phyloP scores from a whole-genome alignment of 2,329 filamentous ascomycete genomes.

The Colletotrichum scovillei region DNA sequence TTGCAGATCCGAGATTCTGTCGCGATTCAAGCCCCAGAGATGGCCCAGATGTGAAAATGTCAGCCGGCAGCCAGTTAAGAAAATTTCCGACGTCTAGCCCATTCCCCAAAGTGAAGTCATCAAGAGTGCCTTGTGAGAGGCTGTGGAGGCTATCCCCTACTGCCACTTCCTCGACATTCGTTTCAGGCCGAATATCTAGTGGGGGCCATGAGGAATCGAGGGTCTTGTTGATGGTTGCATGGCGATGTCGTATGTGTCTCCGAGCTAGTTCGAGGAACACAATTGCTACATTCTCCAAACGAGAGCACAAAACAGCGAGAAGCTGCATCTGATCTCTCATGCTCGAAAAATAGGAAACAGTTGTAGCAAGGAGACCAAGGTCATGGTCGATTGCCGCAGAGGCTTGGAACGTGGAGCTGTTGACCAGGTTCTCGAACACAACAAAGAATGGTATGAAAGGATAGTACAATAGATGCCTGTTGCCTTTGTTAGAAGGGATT shows the following conservation, averaged over 20 bases:
- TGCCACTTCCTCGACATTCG: background rate
- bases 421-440: constrained; percentile 3
- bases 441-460: constrained; percentile 21
- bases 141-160: background rate
- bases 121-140: background rate
- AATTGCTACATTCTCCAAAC: constrained; percentile 2
- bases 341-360: constrained; percentile 19
- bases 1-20: background rate
- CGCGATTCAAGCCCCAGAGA: background rate
- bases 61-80: constrained; percentile 7
- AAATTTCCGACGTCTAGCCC: background rate
- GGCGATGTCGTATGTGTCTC: background rate
- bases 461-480: constrained; percentile 18
- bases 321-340: constrained; percentile 18
- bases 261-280: constrained; percentile 7
- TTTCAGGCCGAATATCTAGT: background rate
- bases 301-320: background rate
- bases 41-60: background rate
- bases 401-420: background rate
- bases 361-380: background rate
- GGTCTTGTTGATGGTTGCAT: background rate
- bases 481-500: no score
- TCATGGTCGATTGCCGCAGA: background rate
- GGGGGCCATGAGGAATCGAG: background rate
- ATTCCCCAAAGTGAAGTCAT: background rate